Evolutionary conservation across 2,329 filamentous ascomycete genomes (phyloP).

Genomic region (Paraphoma chrysanthemicola): DNA sequence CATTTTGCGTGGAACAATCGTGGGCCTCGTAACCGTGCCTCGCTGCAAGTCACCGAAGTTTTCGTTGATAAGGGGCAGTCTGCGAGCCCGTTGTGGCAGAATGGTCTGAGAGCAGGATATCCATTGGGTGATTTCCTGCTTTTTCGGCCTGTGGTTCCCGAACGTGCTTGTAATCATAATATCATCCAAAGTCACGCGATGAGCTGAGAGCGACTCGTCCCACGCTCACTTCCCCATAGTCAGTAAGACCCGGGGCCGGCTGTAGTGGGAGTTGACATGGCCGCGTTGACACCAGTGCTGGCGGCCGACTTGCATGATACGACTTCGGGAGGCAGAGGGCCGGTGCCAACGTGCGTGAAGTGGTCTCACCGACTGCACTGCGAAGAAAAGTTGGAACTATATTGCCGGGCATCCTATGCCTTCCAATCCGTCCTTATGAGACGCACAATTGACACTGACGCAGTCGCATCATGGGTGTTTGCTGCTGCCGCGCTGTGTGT

Average conservation of each 20-base stretch:
- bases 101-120: not conserved
- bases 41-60: not conserved
- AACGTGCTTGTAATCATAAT: not conserved
- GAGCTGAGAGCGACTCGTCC: not conserved
- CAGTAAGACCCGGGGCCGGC: not conserved
- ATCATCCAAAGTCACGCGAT: not conserved
- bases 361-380: not conserved
- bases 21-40: not conserved
- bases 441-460: slow-evolving; percentile 23
- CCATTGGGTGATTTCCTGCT: slow-evolving; percentile 10
- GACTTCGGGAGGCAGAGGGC: not conserved
- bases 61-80: not conserved
- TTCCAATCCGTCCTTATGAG: slow-evolving; percentile 8
- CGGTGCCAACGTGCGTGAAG: not conserved
- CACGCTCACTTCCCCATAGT: not conserved
- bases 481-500: slow-evolving; percentile 17
- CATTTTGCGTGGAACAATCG: not conserved
- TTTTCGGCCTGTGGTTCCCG: slow-evolving; percentile 4
- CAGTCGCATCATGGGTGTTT: slow-evolving; percentile 12
- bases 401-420: slow-evolving; percentile 2
- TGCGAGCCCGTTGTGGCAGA: slow-evolving; percentile 3
- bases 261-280: not conserved
- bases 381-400: not conserved
- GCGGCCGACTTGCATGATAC: not conserved
- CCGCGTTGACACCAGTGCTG: not conserved